A percentile compares a stretch with the other conserved stretches of the same genome.
Conservation (phyloP, 2,329 filamentous ascomycete genomes). For the Sporothrix phasma region DNA sequence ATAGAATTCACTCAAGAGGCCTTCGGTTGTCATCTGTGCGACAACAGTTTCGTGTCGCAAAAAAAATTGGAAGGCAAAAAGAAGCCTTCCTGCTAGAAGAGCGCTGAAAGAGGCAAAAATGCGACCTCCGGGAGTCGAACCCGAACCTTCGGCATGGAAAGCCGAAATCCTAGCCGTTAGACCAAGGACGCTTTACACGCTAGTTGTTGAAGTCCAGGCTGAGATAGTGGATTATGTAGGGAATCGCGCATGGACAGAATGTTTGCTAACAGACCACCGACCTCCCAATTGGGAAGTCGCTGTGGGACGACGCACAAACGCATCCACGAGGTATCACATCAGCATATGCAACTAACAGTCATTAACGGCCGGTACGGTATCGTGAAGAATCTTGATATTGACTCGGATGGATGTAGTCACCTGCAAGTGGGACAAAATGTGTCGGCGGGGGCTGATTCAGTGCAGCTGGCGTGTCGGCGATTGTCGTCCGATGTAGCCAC, state of each 20-base stretch:
- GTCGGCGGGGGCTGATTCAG: too few species aligned
- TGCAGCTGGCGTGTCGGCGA: too few species aligned
- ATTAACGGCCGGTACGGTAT: too few species aligned
- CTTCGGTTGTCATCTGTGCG: background rate
- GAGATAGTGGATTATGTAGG: background rate
- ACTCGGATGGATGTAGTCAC: too few species aligned
- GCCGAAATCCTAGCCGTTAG: constrained; percentile 4
- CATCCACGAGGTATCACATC: too few species aligned
- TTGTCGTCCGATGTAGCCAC: too few species aligned
- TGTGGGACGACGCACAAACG: background rate
- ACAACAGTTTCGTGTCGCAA: background rate
- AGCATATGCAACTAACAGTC: too few species aligned
- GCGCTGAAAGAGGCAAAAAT: background rate
- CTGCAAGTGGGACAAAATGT: too few species aligned
- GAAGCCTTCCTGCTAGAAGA: background rate
- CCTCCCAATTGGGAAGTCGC: background rate
- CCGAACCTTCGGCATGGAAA: constrained; percentile 7
- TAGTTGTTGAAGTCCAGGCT: background rate
- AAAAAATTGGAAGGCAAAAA: background rate
- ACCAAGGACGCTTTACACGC: constrained; percentile 3
- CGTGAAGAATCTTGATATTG: too few species aligned
- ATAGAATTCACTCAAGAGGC: too few species aligned
- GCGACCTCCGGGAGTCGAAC: constrained; percentile 5
- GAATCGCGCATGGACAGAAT: too few species aligned
- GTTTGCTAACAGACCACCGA: background rate